These are phyloP conservation scores for Xylaria arbuscula DNA, from an alignment of 2,329 filamentous ascomycete genomes.

Conservation along the genomic window DNA sequence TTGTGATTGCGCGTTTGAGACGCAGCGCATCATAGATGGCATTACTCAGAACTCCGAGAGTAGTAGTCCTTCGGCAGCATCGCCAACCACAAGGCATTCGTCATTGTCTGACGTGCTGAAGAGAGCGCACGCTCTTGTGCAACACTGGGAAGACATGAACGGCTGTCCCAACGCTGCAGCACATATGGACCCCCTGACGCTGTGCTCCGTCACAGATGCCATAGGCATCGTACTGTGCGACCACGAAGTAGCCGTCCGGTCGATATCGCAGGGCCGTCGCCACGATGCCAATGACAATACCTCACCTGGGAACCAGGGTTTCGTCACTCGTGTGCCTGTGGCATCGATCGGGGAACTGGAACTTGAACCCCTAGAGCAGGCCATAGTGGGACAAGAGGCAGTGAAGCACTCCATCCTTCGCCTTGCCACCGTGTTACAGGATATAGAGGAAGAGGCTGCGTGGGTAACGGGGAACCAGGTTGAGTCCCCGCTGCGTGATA, in stretches of 20 bases:
- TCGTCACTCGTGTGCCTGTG: background rate
- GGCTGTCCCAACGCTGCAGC: slow-evolving; percentile 33
- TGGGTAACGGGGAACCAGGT: background rate
- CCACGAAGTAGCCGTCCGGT: slow-evolving; percentile 30
- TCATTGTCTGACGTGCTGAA: slow-evolving; percentile 17
- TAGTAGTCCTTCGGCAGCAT: background rate
- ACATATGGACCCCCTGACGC: slow-evolving; percentile 26
- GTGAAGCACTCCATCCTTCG: slow-evolving; percentile 37
- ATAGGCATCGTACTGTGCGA: slow-evolving; percentile 21
- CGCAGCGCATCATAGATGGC: background rate
- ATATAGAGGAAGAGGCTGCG: slow-evolving; percentile 35
- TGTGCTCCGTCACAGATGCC: slow-evolving; percentile 35
- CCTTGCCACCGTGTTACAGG: slow-evolving; percentile 36
- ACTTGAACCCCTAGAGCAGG: slow-evolving; percentile 26
- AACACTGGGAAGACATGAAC: slow-evolving; percentile 36
- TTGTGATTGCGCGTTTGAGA: background rate
- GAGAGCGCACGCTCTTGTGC: slow-evolving; percentile 26
- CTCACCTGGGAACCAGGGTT: background rate
- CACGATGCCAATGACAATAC: background rate
- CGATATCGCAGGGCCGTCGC: background rate
- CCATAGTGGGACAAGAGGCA: slow-evolving; percentile 33
- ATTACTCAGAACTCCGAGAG: background rate
- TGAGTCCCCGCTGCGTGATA: slow-evolving; percentile 24
- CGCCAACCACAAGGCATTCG: background rate
- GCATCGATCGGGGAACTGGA: slow-evolving; percentile 29